These are phyloP conservation scores for Colletotrichum siamense DNA, from an alignment of 2,329 filamentous ascomycete genomes.

Conservation along the genomic window DNA sequence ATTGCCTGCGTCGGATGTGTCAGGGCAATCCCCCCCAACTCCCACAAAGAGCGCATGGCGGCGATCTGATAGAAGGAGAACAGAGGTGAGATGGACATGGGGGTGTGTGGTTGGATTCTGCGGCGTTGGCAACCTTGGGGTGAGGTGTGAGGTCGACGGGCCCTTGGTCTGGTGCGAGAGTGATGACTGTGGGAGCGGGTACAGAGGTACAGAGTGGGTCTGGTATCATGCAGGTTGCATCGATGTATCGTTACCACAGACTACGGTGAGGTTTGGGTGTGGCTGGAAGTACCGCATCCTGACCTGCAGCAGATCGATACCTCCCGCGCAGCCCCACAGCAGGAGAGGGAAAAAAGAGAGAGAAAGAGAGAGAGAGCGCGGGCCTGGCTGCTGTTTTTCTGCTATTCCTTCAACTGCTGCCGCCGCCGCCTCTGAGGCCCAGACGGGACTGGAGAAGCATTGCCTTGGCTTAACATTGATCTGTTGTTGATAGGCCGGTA, in stretches of 20 bases:
- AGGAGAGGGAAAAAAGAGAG: neutral
- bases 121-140: constrained; percentile 18
- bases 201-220: constrained; percentile 15
- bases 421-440: constrained; percentile 1
- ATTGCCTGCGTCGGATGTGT: neutral
- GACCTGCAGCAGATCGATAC: constrained; percentile 8
- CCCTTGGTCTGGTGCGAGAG: constrained; percentile 15
- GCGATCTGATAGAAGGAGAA: constrained; percentile 17
- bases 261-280: neutral
- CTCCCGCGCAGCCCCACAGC: constrained; percentile 15
- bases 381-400: neutral
- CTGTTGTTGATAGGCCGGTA: neutral
- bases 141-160: constrained; percentile 20
- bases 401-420: neutral
- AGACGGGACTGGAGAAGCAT: constrained; percentile 2
- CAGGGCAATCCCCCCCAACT: neutral
- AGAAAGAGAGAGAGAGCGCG: neutral
- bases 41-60: neutral
- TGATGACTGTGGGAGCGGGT: constrained; percentile 22
- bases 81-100: constrained; percentile 16
- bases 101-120: constrained; percentile 20
- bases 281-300: neutral
- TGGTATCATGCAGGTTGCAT: constrained; percentile 17
- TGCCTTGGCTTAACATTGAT: neutral
- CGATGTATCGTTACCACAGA: neutral